Conservation (phyloP, 495 filamentous ascomycete genomes). For the Xylaria scruposa region DNA sequence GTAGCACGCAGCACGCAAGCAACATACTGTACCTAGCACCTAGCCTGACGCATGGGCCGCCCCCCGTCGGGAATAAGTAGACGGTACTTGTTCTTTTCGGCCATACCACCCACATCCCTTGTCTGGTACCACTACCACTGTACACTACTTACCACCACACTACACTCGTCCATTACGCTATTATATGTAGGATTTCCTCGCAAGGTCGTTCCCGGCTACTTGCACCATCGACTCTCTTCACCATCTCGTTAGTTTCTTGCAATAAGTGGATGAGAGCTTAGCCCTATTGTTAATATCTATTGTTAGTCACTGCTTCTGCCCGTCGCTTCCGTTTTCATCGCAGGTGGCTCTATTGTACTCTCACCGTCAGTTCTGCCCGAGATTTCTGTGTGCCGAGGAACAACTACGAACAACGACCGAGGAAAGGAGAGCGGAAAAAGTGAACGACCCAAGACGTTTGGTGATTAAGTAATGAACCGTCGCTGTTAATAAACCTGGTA, state of each 20-base stretch:
- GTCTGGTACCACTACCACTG: slow-evolving; percentile 16
- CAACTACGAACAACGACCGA: background rate
- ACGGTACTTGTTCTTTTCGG: slow-evolving; percentile 25
- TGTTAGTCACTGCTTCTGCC: slow-evolving; percentile 1
- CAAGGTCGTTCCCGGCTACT: slow-evolving; percentile 18
- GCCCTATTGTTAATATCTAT: slow-evolving; percentile 13
- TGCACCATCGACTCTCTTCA: slow-evolving; percentile 17
- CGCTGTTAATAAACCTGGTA: background rate
- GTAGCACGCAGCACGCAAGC: slow-evolving; percentile 1
- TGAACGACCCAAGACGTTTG: background rate
- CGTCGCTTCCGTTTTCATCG: background rate
- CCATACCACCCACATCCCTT: slow-evolving; percentile 1
- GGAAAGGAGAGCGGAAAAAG: background rate
- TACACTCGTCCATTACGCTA: background rate
- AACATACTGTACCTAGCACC: background rate
- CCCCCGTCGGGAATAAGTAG: slow-evolving; percentile 21
- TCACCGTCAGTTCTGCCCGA: background rate
- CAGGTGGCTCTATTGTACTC: background rate
- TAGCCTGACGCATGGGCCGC: slow-evolving; percentile 28
- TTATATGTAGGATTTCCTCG: slow-evolving; percentile 30
- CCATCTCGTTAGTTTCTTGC: slow-evolving; percentile 19
- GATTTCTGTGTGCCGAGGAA: background rate
- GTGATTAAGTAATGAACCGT: background rate
- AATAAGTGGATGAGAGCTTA: slow-evolving; percentile 3
- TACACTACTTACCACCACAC: background rate